Evolutionary conservation across 2,329 filamentous ascomycete species (phyloP), one percentile per base, ranked within the genome.

Genomic region (Nigrospora oryzae): DNA sequence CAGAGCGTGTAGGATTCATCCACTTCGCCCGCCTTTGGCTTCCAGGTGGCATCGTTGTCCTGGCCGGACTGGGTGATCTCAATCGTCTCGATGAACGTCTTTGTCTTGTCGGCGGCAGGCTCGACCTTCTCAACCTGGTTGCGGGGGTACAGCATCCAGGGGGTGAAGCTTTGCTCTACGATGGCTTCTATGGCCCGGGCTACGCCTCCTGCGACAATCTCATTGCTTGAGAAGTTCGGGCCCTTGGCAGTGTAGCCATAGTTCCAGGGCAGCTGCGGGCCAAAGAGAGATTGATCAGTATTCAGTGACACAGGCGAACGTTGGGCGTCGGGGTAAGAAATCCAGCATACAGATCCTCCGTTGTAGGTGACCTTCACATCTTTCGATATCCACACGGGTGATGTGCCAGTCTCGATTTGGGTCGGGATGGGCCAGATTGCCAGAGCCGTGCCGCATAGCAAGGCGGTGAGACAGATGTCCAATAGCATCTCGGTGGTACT

Each of bases 1-100:
- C 69, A 73, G 28, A 94, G 67, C 23, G 70, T 77, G 66, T 94
- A 94, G 2, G 83, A 86, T 63, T 93, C 88, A 57, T 91, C 84
- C 13, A 86, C 73, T 36, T 78, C 69, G 33, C 79, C 82, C 17
- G 74, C 75, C 4, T 75, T 63, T 11, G 84, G 77, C 57, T 79
- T 84, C 55, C 77, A 77, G 19, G 78, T 72, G 43, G 69, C 67
- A 10, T 62, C 49, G 5, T 70, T 63, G 52, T 86, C 79, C 10
- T 69, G 55, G 16, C 62, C 63, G 5, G 75, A 81, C 59, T 89
- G 80, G 13, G 68, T 68, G 51, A 93, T 79, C 15, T 67, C 61
- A 38, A 93, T 70, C n/a, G 67, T 70, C 37, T 65, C 73, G 54
- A 93, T 70, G 51, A 66, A 74, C 4, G 60, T 70, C 53, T 74